Conservation (phyloP, 2,329 filamentous ascomycete species). For the Nemania sp. region DNA sequence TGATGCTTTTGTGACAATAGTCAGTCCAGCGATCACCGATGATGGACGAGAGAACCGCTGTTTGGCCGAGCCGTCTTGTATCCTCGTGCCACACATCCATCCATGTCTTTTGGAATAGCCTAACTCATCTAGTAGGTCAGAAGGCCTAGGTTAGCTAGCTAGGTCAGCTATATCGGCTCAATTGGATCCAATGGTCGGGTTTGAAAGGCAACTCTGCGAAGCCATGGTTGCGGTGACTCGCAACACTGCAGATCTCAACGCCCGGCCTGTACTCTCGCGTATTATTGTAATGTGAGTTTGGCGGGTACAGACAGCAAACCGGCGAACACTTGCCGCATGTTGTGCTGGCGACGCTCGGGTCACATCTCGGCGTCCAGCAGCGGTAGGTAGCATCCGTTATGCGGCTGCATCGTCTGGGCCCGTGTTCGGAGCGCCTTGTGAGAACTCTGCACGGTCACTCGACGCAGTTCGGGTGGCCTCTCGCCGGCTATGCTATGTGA, state of each 20-base stretch:
- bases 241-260: too few species aligned
- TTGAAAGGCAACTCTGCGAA: too few species aligned
- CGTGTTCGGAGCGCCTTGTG: constrained; percentile 15
- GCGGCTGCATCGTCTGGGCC: constrained; percentile 10
- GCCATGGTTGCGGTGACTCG: too few species aligned
- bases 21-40: constrained; percentile 16
- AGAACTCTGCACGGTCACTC: neutral
- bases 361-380: neutral
- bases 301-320: neutral
- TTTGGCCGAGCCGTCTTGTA: too few species aligned
- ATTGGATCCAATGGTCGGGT: too few species aligned
- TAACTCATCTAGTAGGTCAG: too few species aligned
- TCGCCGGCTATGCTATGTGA: constrained; percentile 4
- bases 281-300: neutral
- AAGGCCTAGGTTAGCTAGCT: too few species aligned
- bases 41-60: neutral
- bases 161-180: too few species aligned
- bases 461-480: neutral
- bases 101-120: too few species aligned
- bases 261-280: too few species aligned
- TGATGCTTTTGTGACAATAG: constrained; percentile 25
- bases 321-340: constrained; percentile 1
- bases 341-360: constrained; percentile 9
- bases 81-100: too few species aligned
- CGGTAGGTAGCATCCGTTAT: constrained; percentile 11